Conservation (phyloP, 2,329 filamentous ascomycete genomes). For the Colletotrichum scovillei region DNA sequence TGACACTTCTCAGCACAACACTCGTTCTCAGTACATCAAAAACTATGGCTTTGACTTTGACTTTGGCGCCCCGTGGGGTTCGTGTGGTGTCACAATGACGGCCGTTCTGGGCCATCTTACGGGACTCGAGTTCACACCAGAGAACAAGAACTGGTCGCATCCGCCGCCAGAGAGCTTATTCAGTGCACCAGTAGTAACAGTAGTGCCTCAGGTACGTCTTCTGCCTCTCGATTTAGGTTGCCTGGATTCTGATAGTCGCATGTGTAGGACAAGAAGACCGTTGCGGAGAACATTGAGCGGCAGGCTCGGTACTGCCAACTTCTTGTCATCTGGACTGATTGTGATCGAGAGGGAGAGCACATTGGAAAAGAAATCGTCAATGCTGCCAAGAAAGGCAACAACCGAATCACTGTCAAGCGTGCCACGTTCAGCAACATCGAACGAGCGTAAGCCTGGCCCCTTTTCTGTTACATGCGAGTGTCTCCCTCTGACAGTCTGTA, state of each 20-base stretch:
- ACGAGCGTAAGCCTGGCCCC: constrained; percentile 71
- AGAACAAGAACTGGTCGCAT: constrained; percentile 83
- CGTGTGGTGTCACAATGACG: constrained; percentile 91
- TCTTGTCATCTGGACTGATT: constrained; percentile 98
- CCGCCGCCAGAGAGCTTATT: constrained; percentile 86
- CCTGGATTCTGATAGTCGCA: constrained; percentile 18
- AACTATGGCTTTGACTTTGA: constrained; percentile 94
- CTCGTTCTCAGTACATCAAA: constrained; percentile 83
- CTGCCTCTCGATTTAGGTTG: not conserved
- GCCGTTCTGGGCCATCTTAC: constrained; percentile 91
- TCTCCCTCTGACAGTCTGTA: constrained; percentile 47
- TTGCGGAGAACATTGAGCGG: constrained; percentile 86
- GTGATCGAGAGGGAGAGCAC: constrained; percentile 96
- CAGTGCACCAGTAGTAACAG: constrained; percentile 78
- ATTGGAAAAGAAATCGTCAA: constrained; percentile 92
- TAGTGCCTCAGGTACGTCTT: constrained; percentile 70
- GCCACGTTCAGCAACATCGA: constrained; percentile 98
- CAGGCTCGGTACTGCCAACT: constrained; percentile 79
- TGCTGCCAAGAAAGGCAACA: constrained; percentile 80
- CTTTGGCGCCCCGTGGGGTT: constrained; percentile 84
- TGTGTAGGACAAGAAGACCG: constrained; percentile 76
- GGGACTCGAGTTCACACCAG: constrained; percentile 77
- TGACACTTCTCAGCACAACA: constrained; percentile 66
- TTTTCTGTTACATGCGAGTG: not conserved
- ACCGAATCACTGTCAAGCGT: constrained; percentile 80